phyloP scores from a whole-genome alignment of 1,284 basidiomycete genomes.

The Marasmius oreades region DNA sequence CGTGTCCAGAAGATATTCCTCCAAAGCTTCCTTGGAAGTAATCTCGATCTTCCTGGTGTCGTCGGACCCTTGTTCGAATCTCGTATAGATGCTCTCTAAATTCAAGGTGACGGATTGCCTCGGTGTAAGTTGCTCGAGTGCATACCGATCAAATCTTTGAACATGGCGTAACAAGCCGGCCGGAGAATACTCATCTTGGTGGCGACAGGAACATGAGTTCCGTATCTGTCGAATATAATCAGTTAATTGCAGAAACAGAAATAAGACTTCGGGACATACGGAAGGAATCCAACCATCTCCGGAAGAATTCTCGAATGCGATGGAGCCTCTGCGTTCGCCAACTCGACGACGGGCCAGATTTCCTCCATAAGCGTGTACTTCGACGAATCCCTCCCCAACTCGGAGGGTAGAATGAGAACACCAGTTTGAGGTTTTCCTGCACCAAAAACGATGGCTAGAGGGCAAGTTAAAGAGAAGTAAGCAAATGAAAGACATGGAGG shows the following conservation, averaged over 20 bases:
- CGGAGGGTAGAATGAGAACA: conserved; percentile 53
- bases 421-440: conserved; percentile 50
- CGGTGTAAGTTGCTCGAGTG: neutral
- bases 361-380: conserved; percentile 35
- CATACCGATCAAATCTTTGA: conserved; percentile 40
- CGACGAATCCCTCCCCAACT: conserved; percentile 35
- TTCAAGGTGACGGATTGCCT: neutral
- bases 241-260: too few species aligned
- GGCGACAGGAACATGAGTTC: conserved; percentile 38
- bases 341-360: conserved; percentile 45
- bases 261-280: conserved; percentile 11
- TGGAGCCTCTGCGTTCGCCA: conserved; percentile 49
- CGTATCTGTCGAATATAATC: conserved; percentile 9
- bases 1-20: conserved; percentile 33
- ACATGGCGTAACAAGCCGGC: conserved; percentile 45
- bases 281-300: conserved; percentile 49
- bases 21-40: conserved; percentile 27
- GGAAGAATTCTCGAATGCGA: conserved; percentile 48
- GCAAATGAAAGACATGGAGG: conserved; percentile 16
- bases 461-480: neutral
- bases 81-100: conserved; percentile 38
- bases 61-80: conserved; percentile 39
- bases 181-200: conserved; percentile 45
- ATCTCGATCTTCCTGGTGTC: conserved; percentile 29
- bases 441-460: conserved; percentile 57